These are phyloP conservation scores for Singerocomus inundabilis DNA, from an alignment of 1,284 basidiomycete genomes.

Conservation along the genomic window DNA sequence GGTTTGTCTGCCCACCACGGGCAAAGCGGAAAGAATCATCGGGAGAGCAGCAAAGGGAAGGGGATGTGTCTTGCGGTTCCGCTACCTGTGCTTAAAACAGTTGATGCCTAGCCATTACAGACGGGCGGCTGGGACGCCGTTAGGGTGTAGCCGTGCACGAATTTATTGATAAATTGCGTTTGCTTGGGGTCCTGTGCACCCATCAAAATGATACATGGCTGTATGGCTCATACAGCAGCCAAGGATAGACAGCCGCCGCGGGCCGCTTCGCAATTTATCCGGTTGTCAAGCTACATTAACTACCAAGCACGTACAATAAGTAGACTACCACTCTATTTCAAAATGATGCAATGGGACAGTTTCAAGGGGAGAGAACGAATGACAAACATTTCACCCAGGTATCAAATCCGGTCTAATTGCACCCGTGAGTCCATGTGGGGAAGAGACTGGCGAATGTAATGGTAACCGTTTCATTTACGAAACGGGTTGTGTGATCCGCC, in stretches of 20 bases:
- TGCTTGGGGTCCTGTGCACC: slow-evolving; percentile 19
- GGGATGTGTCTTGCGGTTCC: slow-evolving; percentile 2
- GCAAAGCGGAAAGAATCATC: slow-evolving; percentile 24
- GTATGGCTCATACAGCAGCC: slow-evolving; percentile 9
- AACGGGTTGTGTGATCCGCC: slow-evolving; percentile 52
- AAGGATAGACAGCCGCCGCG: slow-evolving; percentile 21
- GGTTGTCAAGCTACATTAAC: slow-evolving; percentile 26
- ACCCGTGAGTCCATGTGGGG: slow-evolving; percentile 20
- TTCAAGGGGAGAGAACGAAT: slow-evolving; percentile 15
- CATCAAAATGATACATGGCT: too few relatives aligned
- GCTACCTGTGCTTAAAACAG: slow-evolving; percentile 31
- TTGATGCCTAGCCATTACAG: slow-evolving; percentile 30
- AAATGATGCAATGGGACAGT: slow-evolving; percentile 18
- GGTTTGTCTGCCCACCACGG: slow-evolving; percentile 21
- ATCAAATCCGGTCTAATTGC: slow-evolving; percentile 19
- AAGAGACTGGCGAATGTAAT: slow-evolving; percentile 10
- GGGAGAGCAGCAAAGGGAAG: background rate
- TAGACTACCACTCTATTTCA: slow-evolving; percentile 10
- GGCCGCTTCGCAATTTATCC: slow-evolving; percentile 16
- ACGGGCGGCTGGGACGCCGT: slow-evolving; percentile 10
- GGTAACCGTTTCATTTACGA: slow-evolving; percentile 34
- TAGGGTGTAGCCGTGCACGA: slow-evolving; percentile 21
- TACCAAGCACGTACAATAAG: slow-evolving; percentile 16
- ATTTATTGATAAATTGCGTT: slow-evolving; percentile 28
- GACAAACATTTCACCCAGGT: background rate